Base-by-base conservation (phyloP, 106 monocot species). In the Dendrobium huoshanense region DNA sequence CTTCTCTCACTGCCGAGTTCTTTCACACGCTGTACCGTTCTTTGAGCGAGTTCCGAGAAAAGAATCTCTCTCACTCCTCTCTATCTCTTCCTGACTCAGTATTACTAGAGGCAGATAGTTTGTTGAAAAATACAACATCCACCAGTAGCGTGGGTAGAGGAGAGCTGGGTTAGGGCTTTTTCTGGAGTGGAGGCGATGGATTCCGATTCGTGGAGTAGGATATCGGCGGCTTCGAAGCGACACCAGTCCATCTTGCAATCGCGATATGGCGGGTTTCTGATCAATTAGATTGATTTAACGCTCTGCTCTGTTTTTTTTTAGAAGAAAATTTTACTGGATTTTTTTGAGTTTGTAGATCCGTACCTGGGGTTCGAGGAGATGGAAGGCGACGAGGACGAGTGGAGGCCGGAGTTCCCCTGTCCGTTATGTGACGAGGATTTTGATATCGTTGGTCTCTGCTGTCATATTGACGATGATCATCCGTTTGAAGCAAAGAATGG, bases 391-490 rank as follows among this genome's bases (percentile, higher is more conserved):
- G 90, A 92, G 6, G 95, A 91, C 20, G 92, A 92, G 40, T 67
- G 83, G 0, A 78, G 79, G 17, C 95, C 51, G 51, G 51, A 51
- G 51, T 51, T 51, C 15, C 51, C 51, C 51, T 51, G 51, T 13
- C 51, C 93, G 18, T 95, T 93, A 65, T 95, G 95, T 55, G 72
- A 75, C 7, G 95, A 92, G 80, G 95, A 95, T 80, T 92, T 92
- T 19, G 95, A 95, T 45, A 85, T 89, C 17, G 72, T 91, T 9
- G 93, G 89, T 19, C 89, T 95, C n/a, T 93, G 95, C 83, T 88
- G 86, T 77, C 95, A 95, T 78, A 91, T 95, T 73, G 93, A 91
- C 41, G 93, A 95, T 2, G 95, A 95, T 80, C 95, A 95, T 75
- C 89, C 95, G 0, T 75, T 85, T 16, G 95, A 95, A 88, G 93